Evolutionary conservation across 192 early-diverging fungal genomes (phyloP).

Genomic region (Geosiphon pyriformis): DNA sequence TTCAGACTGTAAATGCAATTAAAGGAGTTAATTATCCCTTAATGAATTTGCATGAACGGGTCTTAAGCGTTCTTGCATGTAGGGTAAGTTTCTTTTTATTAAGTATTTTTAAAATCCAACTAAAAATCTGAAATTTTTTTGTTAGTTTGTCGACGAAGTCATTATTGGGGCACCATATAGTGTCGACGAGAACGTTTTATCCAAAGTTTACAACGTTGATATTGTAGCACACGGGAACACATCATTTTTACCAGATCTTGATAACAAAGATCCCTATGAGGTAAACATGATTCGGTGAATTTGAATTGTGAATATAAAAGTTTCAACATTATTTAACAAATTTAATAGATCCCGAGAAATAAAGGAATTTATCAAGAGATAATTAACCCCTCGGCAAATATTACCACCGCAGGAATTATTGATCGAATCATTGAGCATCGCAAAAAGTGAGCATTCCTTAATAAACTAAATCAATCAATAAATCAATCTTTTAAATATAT

Average conservation of each 20-base stretch:
- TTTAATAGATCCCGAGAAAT: slow-evolving; percentile 63
- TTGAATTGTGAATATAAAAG: background rate
- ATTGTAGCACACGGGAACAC: slow-evolving; percentile 75
- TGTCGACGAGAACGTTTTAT: slow-evolving; percentile 79
- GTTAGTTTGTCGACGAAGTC: slow-evolving; percentile 91
- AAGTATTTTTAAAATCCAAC: background rate
- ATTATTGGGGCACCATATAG: slow-evolving; percentile 89
- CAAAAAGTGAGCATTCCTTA: slow-evolving; percentile 53
- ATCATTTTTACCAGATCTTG: slow-evolving; percentile 57
- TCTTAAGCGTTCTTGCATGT: slow-evolving; percentile 86
- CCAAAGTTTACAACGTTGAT: slow-evolving; percentile 79
- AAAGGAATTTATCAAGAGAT: slow-evolving; percentile 76
- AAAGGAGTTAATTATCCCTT: slow-evolving; percentile 87
- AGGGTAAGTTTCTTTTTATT: slow-evolving; percentile 56
- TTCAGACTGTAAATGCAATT: slow-evolving; percentile 74
- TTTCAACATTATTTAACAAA: background rate
- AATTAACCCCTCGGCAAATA: slow-evolving; percentile 64
- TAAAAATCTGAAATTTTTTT: too few species aligned
- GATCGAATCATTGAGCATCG: slow-evolving; percentile 84
- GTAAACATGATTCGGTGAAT: slow-evolving; percentile 28
- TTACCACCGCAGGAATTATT: slow-evolving; percentile 86
- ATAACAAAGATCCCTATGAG: slow-evolving; percentile 78
- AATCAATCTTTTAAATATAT: too few species aligned
- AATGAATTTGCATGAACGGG: slow-evolving; percentile 94
- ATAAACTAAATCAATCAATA: background rate